Conservation (phyloP, 140 eudicot species). For the Ambrosia hybrid region DNA sequence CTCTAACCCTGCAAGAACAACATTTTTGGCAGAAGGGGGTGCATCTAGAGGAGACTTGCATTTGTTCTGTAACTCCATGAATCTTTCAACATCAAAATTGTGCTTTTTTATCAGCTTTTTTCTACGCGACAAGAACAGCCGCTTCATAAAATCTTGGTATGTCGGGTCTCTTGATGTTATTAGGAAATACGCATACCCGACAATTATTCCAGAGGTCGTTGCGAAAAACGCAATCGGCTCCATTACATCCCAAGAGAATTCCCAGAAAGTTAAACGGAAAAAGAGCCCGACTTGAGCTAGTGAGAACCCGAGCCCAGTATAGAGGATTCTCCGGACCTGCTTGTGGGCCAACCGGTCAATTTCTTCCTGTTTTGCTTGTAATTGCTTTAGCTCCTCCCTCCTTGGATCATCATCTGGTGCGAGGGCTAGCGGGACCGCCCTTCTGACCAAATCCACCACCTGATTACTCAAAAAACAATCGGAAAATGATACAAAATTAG, state of each 20-base stretch:
- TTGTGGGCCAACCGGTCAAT: conserved; percentile 76
- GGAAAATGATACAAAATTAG: neutral
- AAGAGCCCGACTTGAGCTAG: conserved; percentile 71
- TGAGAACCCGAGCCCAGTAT: conserved; percentile 67
- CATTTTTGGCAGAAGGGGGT: conserved; percentile 34
- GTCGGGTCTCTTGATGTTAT: conserved; percentile 82
- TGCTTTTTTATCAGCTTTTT: conserved; percentile 69
- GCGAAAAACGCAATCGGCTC: conserved; percentile 86
- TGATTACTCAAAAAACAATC: conserved; percentile 17
- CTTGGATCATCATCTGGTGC: conserved; percentile 78
- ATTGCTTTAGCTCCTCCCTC: conserved; percentile 59
- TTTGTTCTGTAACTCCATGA: conserved; percentile 62
- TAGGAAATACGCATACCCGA: conserved; percentile 81
- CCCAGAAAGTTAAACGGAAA: conserved; percentile 93
- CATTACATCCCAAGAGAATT: conserved; percentile 99
- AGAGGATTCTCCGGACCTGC: conserved; percentile 80
- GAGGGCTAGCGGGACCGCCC: conserved; percentile 83
- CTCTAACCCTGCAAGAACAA: conserved; percentile 48
- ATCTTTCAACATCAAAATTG: conserved; percentile 59
- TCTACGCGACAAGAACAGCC: conserved; percentile 77
- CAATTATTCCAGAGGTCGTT: conserved; percentile 64
- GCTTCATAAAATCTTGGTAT: conserved; percentile 79
- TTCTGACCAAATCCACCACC: conserved; percentile 87
- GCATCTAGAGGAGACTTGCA: conserved; percentile 59
- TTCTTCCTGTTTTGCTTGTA: conserved; percentile 73